A percentile compares a stretch with the other conserved stretches of the same genome.
Evolutionary conservation across 352 stramenopile species (phyloP).

Genomic region (Aphanomyces stellatus): DNA sequence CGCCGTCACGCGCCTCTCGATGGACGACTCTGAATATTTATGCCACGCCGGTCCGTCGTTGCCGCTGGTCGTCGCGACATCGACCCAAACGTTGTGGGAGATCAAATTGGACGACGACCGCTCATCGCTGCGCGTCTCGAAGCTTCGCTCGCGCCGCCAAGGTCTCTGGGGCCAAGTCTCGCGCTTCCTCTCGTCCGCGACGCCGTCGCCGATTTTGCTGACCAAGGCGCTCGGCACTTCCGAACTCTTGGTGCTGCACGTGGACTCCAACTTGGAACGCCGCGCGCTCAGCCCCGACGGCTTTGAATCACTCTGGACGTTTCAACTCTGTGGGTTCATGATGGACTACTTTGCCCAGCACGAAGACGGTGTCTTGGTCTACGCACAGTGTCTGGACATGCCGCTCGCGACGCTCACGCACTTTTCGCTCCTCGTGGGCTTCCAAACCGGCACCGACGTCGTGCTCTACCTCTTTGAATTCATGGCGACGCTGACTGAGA

Average conservation of each 20-base stretch:
- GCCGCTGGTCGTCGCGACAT: background rate
- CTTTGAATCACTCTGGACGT: conserved; percentile 8
- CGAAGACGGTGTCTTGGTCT: conserved; percentile 12
- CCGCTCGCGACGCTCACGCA: background rate
- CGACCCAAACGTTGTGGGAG: background rate
- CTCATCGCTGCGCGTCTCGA: background rate
- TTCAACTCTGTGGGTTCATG: conserved; percentile 13
- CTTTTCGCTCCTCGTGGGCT: conserved; percentile 12
- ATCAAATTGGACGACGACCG: conserved; percentile 14
- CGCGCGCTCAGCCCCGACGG: background rate
- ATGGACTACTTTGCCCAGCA: conserved; percentile 18
- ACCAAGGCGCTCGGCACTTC: conserved; percentile 2
- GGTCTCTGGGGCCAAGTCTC: background rate
- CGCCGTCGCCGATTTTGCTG: conserved; percentile 11
- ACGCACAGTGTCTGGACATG: conserved; percentile 6
- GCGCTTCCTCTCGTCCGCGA: conserved; percentile 15
- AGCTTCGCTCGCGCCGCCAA: background rate
- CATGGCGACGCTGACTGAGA: conserved; percentile 5
- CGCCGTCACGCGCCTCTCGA: background rate
- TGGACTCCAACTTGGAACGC: conserved; percentile 15
- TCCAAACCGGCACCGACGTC: conserved; percentile 10
- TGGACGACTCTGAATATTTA: conserved; percentile 7
- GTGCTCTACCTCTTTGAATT: conserved; percentile 20
- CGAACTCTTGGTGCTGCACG: conserved; percentile 15
- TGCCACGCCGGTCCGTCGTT: background rate